Evolutionary conservation across 768 basidiomycete genomes (phyloP), one percentile per base, ranked within the genome.

Genomic region (Collybiopsis luxurians): DNA sequence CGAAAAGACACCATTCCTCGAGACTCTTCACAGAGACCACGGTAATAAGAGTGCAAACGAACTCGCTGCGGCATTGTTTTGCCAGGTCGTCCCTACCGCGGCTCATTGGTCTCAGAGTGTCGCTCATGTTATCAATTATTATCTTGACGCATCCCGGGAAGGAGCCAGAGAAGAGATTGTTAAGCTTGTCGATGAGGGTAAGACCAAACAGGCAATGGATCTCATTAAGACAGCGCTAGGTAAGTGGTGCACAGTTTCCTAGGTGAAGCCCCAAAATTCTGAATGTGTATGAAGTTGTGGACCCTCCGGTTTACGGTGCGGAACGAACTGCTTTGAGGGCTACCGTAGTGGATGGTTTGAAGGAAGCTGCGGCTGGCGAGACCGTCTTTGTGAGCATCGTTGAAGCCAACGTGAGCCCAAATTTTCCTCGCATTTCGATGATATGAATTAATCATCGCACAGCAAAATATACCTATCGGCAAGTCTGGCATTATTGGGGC

Each of bases 101-200:
- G 71, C 82, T 0, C 64, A 81, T 5, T 86, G 82, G 70, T 83
- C 84, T 1, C 75, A 83, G 50, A 75, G 78, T 11, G 67, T 88
- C 40, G 73, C 80, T 2, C 77, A 80, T 53, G 76, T 86, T 23
- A 73, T 90, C 48, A 73, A 87, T 63, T 86, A 82, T 68, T 89
- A 83, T 61, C 69, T 88, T 13, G 71, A 75, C 10, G 72, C 75
- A 1, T 66, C 65, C 40, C 68, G 69, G 59, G 47, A 66, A 54
- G 47, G 65, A 17, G 74, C 71, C 26, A 72, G 76, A 10, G 67
- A 69, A 23, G 72, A 79, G 31, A 73, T 86, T 28, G 69, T 76
- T 1, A 61, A 58, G 17, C 61, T 81, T 27, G 68, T 70, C 28
- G 56, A 60, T 26, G 62, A 66, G n/a, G 51, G 59, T 17, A 65